Conservation (phyloP, 495 filamentous ascomycete species). For the Trichoderma erinaceum region DNA sequence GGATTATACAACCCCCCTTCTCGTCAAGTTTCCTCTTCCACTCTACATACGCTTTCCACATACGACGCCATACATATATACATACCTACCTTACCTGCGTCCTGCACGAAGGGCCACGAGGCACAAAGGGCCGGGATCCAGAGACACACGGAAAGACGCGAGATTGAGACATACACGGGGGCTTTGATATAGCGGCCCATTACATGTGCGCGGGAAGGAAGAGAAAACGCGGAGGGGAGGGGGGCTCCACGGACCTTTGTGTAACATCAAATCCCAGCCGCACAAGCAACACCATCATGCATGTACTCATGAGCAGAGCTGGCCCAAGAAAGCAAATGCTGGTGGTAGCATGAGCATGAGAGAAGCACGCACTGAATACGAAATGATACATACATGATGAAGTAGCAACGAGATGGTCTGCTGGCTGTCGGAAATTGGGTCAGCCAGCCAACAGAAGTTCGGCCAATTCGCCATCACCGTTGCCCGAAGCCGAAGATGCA, state of each 20-base stretch:
- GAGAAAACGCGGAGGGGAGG: neutral
- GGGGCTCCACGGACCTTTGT: neutral
- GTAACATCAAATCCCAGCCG: conserved; percentile 3
- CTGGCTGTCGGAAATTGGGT: neutral
- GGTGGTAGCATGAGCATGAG: neutral
- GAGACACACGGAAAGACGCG: neutral
- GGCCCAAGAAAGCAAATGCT: neutral
- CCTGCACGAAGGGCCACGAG: neutral
- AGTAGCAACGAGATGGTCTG: neutral
- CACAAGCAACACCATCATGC: neutral
- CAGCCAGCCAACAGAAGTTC: neutral
- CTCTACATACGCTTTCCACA: neutral
- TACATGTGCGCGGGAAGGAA: neutral
- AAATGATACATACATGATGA: neutral
- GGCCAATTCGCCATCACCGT: neutral
- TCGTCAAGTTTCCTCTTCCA: neutral
- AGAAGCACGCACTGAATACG: neutral
- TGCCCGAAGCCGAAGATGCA: neutral
- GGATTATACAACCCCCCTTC: neutral
- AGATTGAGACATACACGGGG: neutral
- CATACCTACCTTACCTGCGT: too few species aligned
- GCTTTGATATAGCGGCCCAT: neutral
- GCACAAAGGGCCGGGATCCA: neutral
- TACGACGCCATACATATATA: neutral
- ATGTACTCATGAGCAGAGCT: neutral